phyloP scores from a whole-genome alignment of 2,329 filamentous ascomycete genomes.

The Paraphaeosphaeria sporulosa region DNA sequence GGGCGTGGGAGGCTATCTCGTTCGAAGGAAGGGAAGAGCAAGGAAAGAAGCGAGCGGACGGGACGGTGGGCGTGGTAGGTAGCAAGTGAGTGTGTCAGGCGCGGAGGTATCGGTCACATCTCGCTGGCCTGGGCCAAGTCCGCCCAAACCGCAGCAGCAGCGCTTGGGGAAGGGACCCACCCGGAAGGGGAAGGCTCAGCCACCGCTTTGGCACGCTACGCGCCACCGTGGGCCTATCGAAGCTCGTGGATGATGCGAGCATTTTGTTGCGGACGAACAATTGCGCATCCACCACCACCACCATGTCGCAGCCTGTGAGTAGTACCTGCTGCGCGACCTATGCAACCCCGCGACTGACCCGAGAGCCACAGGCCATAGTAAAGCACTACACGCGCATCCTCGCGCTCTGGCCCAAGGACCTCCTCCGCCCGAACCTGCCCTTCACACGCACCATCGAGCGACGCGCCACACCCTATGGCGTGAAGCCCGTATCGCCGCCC shows the following conservation, averaged over 20 bases:
- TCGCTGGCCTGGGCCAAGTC: neutral
- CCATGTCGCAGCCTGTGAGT: slow-evolving; percentile 10
- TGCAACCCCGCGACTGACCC: neutral
- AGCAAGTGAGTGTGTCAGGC: slow-evolving; percentile 12
- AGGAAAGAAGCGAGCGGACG: slow-evolving; percentile 18
- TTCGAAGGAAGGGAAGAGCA: slow-evolving; percentile 10
- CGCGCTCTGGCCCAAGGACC: slow-evolving; percentile 59
- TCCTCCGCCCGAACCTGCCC: slow-evolving; percentile 56
- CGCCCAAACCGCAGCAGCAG: neutral
- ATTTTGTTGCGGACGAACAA: slow-evolving; percentile 1
- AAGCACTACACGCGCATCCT: slow-evolving; percentile 61
- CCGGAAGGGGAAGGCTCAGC: slow-evolving; percentile 5
- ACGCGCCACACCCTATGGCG: slow-evolving; percentile 45
- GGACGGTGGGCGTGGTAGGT: slow-evolving; percentile 1
- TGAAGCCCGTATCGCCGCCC: slow-evolving; percentile 31
- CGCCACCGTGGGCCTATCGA: slow-evolving; percentile 6
- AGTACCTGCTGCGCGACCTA: neutral
- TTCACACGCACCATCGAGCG: slow-evolving; percentile 55
- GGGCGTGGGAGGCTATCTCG: slow-evolving; percentile 3
- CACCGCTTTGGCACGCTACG: slow-evolving; percentile 11
- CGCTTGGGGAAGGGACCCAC: neutral
- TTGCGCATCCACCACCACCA: neutral
- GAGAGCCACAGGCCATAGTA: slow-evolving; percentile 40
- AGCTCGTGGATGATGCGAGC: slow-evolving; percentile 10
- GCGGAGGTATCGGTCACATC: slow-evolving; percentile 10